Conservation (phyloP, 176 grass and related monocot species). For the Bonia amplexicaulis region DNA sequence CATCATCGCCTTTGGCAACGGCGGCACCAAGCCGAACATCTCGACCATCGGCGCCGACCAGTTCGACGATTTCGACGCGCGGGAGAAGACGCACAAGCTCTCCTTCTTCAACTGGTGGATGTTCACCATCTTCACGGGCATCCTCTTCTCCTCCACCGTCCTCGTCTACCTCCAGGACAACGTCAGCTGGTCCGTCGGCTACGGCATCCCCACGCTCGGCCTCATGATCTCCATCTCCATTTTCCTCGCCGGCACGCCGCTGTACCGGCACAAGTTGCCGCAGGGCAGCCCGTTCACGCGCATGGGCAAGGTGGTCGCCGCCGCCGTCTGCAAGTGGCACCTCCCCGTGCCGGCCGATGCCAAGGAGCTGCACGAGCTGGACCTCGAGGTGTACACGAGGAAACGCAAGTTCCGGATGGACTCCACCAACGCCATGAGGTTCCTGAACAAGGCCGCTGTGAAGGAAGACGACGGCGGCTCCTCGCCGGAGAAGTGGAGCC, state of each 20-base stretch:
- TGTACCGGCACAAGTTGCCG: conserved; percentile 56
- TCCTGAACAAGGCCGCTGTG: conserved; percentile 60
- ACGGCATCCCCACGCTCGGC: conserved; percentile 45
- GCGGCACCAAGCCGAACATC: conserved; percentile 46
- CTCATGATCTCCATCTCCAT: conserved; percentile 36
- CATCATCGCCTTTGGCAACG: conserved; percentile 31
- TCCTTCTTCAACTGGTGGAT: conserved; percentile 64
- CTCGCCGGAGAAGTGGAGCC: background rate
- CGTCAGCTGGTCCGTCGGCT: conserved; percentile 48
- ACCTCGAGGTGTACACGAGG: conserved; percentile 36
- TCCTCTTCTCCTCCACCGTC: conserved; percentile 35
- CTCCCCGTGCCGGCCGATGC: conserved; percentile 15
- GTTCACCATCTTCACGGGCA: conserved; percentile 46
- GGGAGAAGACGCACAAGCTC: conserved; percentile 33
- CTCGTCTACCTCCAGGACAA: conserved; percentile 62
- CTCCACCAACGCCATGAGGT: conserved; percentile 33
- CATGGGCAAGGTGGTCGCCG: conserved; percentile 43
- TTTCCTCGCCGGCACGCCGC: conserved; percentile 44
- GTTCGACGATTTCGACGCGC: conserved; percentile 40
- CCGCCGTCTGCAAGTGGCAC: conserved; percentile 32
- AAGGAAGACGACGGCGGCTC: background rate
- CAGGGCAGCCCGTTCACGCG: conserved; percentile 43
- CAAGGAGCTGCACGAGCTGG: conserved; percentile 50
- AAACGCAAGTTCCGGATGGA: conserved; percentile 34
- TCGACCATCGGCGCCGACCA: conserved; percentile 53